These are phyloP conservation scores for Globisporangium paroecandrum DNA, from an alignment of 352 stramenopile genomes.

Conservation along the genomic window DNA sequence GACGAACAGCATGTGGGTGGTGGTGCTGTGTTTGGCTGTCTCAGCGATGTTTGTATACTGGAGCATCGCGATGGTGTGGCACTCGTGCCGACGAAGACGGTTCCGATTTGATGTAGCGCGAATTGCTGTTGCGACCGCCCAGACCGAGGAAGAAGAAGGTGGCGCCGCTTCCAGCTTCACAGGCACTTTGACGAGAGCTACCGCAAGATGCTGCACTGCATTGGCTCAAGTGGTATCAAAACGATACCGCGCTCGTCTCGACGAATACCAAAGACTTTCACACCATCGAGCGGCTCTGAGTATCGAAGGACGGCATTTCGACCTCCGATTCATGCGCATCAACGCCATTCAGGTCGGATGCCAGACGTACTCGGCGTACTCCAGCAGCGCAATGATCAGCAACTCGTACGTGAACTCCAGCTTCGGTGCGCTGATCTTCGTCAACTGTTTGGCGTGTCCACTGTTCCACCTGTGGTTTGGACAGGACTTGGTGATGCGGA, in stretches of 20 bases:
- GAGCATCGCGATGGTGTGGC: background rate
- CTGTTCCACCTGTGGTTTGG: conserved; percentile 2
- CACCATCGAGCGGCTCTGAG: too few relatives aligned
- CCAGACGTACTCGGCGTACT: background rate
- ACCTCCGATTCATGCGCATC: background rate
- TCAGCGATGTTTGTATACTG: background rate
- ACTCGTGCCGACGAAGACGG: background rate
- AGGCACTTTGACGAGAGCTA: background rate
- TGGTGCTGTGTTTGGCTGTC: background rate
- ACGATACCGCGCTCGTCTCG: background rate
- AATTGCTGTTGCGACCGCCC: background rate
- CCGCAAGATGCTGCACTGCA: background rate
- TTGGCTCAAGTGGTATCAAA: background rate
- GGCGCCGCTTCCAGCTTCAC: background rate
- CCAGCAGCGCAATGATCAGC: conserved; percentile 1
- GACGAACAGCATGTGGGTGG: background rate
- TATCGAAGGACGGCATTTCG: conserved; percentile 3
- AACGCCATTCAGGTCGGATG: background rate
- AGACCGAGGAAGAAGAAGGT: background rate
- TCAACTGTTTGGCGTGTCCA: background rate
- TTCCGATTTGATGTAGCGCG: background rate
- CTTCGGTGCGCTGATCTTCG: conserved; percentile 2
- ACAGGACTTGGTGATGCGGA: background rate
- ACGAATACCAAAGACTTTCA: background rate
- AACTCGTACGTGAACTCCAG: background rate